Evolutionary conservation across 2,329 filamentous ascomycete species (phyloP).

Genomic region (Xylaria sp.): DNA sequence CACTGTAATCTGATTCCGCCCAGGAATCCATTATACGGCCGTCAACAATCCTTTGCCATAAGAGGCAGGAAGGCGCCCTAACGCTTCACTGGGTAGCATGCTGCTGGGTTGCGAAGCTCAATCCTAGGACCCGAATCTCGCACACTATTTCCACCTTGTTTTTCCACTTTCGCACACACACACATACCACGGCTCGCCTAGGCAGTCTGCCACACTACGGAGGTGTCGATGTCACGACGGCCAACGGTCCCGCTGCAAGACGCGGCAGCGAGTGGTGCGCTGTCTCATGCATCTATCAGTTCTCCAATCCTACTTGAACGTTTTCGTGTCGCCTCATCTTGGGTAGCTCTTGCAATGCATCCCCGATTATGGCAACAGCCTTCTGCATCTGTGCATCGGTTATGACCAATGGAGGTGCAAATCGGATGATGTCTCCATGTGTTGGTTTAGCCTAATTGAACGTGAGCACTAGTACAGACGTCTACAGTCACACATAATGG

Average conservation of each 20-base stretch:
- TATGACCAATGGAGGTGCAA: conserved; percentile 96
- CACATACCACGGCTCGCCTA: conserved; percentile 37
- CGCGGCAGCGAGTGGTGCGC: conserved; percentile 8
- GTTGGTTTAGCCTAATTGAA: conserved; percentile 88
- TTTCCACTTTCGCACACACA: conserved; percentile 41
- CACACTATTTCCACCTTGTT: conserved; percentile 42
- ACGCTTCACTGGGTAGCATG: conserved; percentile 13
- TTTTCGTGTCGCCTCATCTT: conserved; percentile 60
- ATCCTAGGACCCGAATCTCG: conserved; percentile 35
- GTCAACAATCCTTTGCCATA: conserved; percentile 1
- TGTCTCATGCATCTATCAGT: conserved; percentile 31
- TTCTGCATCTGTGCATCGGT: conserved; percentile 84
- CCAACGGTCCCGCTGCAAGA: conserved; percentile 33
- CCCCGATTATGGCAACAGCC: conserved; percentile 81
- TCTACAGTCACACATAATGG: conserved; percentile 26
- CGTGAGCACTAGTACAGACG: conserved; percentile 42
- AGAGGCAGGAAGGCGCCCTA: conserved; percentile 14
- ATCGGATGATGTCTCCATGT: conserved; percentile 97
- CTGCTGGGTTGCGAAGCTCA: conserved; percentile 37
- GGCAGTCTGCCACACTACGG: conserved; percentile 30
- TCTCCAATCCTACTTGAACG: conserved; percentile 45
- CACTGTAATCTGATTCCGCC: conserved; percentile 18
- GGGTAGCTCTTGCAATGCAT: conserved; percentile 84
- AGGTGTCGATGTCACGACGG: conserved; percentile 15
- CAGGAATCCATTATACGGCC: conserved; percentile 19